These are phyloP conservation scores for Silene uniflora DNA, from an alignment of 148 eudicot species.

Conservation along the genomic window DNA sequence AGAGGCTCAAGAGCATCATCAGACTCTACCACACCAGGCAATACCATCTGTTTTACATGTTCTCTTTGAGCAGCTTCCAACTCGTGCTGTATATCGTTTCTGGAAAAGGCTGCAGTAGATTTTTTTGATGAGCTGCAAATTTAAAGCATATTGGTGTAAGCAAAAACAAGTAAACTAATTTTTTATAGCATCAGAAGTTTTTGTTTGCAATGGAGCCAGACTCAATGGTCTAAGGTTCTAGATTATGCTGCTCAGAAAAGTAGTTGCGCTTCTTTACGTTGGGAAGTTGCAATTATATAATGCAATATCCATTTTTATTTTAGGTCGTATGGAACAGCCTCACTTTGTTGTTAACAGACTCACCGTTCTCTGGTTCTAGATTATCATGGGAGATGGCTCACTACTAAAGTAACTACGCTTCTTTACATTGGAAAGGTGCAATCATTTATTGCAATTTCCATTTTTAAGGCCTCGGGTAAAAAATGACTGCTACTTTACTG, in stretches of 20 bases:
- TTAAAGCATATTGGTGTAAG: slow-evolving; percentile 4
- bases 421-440: background rate
- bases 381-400: background rate
- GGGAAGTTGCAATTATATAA: background rate
- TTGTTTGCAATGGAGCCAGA: background rate
- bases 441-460: too few species aligned
- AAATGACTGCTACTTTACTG: too few species aligned
- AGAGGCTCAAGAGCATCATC: slow-evolving; percentile 46
- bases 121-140: slow-evolving; percentile 46
- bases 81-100: slow-evolving; percentile 53
- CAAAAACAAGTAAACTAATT: background rate
- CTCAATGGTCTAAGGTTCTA: too few species aligned
- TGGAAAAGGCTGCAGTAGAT: slow-evolving; percentile 47
- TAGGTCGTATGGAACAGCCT: too few species aligned
- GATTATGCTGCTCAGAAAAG: background rate
- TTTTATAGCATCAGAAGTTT: background rate
- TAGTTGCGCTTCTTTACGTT: background rate
- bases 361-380: background rate
- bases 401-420: background rate
- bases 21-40: slow-evolving; percentile 55
- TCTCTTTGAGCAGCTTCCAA: slow-evolving; percentile 66
- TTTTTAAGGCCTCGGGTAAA: too few species aligned
- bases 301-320: too few species aligned
- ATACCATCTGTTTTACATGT: slow-evolving; percentile 55
- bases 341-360: background rate